Percentiles rank a stretch among this genome's conserved stretches.
Conservation (phyloP, 2,329 filamentous ascomycete species). For the Cladosporium phlei region DNA sequence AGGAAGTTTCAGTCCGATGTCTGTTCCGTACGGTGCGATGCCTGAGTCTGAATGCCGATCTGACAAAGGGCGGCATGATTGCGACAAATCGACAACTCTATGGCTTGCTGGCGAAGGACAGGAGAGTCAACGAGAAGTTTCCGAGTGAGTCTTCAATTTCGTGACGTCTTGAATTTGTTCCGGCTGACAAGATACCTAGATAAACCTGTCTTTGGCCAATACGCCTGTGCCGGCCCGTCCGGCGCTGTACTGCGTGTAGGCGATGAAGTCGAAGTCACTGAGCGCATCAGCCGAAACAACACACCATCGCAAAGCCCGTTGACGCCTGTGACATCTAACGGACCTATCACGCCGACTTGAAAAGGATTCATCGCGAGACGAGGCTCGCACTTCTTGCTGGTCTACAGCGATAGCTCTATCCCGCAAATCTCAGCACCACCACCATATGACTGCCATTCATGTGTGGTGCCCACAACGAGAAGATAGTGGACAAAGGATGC, state of each 20-base stretch:
- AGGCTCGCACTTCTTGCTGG: too few relatives aligned
- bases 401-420: background rate
- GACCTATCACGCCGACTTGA: constrained; percentile 11
- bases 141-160: constrained; percentile 22
- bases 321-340: constrained; percentile 7
- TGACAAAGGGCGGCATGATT: constrained; percentile 30
- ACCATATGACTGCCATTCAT: background rate
- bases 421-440: background rate
- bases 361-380: too few relatives aligned
- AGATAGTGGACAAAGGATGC: too few relatives aligned
- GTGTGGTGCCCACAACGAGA: too few relatives aligned
- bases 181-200: constrained; percentile 19
- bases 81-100: constrained; percentile 31
- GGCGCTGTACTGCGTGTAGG: constrained; percentile 30
- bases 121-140: constrained; percentile 30
- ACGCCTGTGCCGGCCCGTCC: constrained; percentile 32
- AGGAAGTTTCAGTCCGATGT: constrained; percentile 31
- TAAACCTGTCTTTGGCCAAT: constrained; percentile 33
- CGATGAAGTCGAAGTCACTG: constrained; percentile 30
- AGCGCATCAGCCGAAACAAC: constrained; percentile 17
- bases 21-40: constrained; percentile 29
- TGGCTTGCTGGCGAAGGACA: constrained; percentile 29
- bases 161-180: background rate
- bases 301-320: constrained; percentile 16
- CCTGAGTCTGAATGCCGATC: constrained; percentile 30